These are phyloP conservation scores for Collybiopsis luxurians DNA, from an alignment of 768 basidiomycete species.

Conservation along the genomic window DNA sequence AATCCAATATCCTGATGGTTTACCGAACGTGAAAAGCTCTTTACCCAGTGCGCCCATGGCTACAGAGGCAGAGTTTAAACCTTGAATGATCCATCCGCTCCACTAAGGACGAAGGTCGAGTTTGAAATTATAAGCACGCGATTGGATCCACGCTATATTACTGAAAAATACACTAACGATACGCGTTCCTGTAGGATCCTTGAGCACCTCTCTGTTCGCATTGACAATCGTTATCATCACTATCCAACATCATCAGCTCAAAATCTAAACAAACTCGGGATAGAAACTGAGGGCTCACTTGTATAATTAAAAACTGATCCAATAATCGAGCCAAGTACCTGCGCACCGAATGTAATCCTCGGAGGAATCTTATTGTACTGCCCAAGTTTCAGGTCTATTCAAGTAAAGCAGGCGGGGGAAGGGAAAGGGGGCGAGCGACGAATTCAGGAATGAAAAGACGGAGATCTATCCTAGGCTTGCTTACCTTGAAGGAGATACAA, in stretches of 20 bases:
- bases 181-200: slow-evolving; percentile 47
- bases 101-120: slow-evolving; percentile 33
- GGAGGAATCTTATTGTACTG: slow-evolving; percentile 56
- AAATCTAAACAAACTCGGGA: neutral
- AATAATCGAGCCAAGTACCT: slow-evolving; percentile 49
- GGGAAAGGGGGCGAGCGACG: too few species aligned
- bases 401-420: too few species aligned
- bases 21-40: slow-evolving; percentile 49
- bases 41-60: slow-evolving; percentile 54
- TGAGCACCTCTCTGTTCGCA: slow-evolving; percentile 42
- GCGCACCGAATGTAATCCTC: slow-evolving; percentile 43
- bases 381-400: slow-evolving; percentile 46
- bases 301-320: slow-evolving; percentile 53
- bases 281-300: slow-evolving; percentile 24
- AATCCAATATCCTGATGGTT: slow-evolving; percentile 40
- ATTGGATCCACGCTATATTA: neutral
- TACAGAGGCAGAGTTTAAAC: slow-evolving; percentile 51
- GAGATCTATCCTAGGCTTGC: neutral
- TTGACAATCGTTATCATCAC: slow-evolving; percentile 49
- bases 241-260: slow-evolving; percentile 10
- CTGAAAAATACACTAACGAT: slow-evolving; percentile 26
- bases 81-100: slow-evolving; percentile 53
- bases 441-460: too few species aligned
- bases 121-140: too few species aligned
- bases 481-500: slow-evolving; percentile 48